Evolutionary conservation across 1,284 basidiomycete species (phyloP), one percentile per base, ranked within the genome.

Genomic region (Austroboletus novae-zelandiae): DNA sequence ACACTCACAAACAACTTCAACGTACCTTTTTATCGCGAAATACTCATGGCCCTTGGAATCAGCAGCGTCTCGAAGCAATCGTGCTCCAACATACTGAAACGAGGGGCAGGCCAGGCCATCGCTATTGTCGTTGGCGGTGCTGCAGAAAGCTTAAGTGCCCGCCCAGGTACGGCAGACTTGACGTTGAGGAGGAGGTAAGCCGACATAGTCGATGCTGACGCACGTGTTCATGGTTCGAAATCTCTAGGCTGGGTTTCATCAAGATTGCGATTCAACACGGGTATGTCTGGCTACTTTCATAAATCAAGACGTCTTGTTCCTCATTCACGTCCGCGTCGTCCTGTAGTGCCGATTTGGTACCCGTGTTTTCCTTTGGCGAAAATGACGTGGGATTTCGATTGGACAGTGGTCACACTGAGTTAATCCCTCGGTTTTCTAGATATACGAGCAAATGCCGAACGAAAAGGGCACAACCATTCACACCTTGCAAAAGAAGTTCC

Each of bases 61-160:
- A 91, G 90, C 69, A 95, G 91, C 48, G 97, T 99, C 17, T 92
- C 90, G 58, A 95, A 91, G 67, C 71, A 79, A 44, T 91, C 91
- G 1, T 99, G 96, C 70, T 86, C 87, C 42, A 92, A 92, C 64
- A 96, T 98, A 51, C 76, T 99, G 23, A 67, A 52, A 29, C 64
- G 66, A n/a, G 67, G 67, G 1, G 77, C 85, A 1, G 84, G 85
- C 2, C 74, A 76, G 36, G 83, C 91, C 0, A 94, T 98, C 61
- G 91, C 91, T 3, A 99, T 99, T 53, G 96, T 99, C 1, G 89
- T 99, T 0, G 96, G 96, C 3, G 97, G 96, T 13, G 97, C 97
- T 0, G 88, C 94, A 8, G 97, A 99, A 75, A 93, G 89, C 65
- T 71, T 99, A 60, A 89, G 84, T 59, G 96, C 96, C 7, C 90